Evolutionary conservation across 768 basidiomycete species (phyloP), one percentile per base, ranked within the genome.

Genomic region (Artomyces pyxidatus): DNA sequence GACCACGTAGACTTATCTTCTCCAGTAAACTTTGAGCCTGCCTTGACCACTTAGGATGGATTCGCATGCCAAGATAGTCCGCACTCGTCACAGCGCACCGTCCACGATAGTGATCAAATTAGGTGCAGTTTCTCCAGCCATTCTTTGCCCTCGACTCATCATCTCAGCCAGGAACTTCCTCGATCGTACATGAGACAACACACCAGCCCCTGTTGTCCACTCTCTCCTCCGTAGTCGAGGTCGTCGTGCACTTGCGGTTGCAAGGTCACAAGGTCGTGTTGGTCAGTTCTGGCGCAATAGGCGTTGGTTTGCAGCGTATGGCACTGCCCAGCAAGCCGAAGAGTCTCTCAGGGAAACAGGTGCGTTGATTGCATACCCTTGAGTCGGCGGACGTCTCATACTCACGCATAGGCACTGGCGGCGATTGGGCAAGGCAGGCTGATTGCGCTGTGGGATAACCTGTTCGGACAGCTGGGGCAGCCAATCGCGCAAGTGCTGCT

Each of bases 241-340:
- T 91, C 0, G 90, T 92, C 12, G 75, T 90, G 14, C 68, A 80
- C 28, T 76, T 99, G 14, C 79, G 83, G 41, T 69, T 72, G 5
- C 71, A 83, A 37, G 95, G 95, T 0, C 95, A 99, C 69, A 87
- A 92, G 59, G 89, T 98, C 47, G 89, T 98, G 4, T 80, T 99
- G 10, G 92, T 96, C 51, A 92, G 88, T 59, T 96, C 93, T 19
- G 96, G 96, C 1, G 96, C 96, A n/a, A 97, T 98, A 50, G 96
- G 85, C 0, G 90, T 98, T 16, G 96, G 96, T 0, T 65, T 98
- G 52, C 85, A 92, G 63, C 76, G 93, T 35, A 98, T 99, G 96
- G 75, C 81, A 29, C 67, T 96, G 52, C 73, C 82, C 11, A 81
- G 77, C 45, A 73, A 78, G 46, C 90, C 93, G 3, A 95, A 94